phyloP scores from a whole-genome alignment of 2,329 filamentous ascomycete species.

The Alternaria brassicicola region DNA sequence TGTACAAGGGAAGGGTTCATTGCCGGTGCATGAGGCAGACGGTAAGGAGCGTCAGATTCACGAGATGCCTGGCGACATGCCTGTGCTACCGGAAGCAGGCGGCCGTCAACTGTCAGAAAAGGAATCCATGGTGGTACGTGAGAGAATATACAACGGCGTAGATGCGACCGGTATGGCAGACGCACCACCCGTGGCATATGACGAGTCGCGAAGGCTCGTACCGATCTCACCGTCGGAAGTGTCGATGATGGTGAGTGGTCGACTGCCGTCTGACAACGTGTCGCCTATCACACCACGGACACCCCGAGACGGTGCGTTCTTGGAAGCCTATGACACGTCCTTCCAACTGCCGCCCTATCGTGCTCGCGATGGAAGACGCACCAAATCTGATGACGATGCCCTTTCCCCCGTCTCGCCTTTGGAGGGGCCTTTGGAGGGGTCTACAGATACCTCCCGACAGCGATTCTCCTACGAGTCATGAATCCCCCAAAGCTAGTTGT shows the following conservation, averaged over 20 bases:
- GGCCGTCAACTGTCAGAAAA: slow-evolving; percentile 56
- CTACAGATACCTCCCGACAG: slow-evolving; percentile 37
- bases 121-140: slow-evolving; percentile 54
- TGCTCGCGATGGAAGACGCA: slow-evolving; percentile 25
- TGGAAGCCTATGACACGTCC: slow-evolving; percentile 42
- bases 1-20: slow-evolving; percentile 24
- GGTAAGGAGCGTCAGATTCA: slow-evolving; percentile 49
- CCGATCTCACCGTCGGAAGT: slow-evolving; percentile 38
- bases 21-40: slow-evolving; percentile 40
- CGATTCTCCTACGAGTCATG: slow-evolving; percentile 50
- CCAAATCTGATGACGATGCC: slow-evolving; percentile 39
- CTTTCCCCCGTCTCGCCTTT: slow-evolving; percentile 46
- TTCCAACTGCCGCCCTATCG: slow-evolving; percentile 36
- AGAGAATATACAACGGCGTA: slow-evolving; percentile 55
- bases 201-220: slow-evolving; percentile 29
- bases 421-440: slow-evolving; percentile 41
- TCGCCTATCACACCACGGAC: slow-evolving; percentile 42
- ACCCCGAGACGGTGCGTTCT: slow-evolving; percentile 39
- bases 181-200: slow-evolving; percentile 25
- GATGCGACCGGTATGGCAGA: slow-evolving; percentile 36
- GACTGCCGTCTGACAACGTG: slow-evolving; percentile 26
- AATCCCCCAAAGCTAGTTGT: slow-evolving; percentile 24
- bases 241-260: slow-evolving; percentile 36
- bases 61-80: slow-evolving; percentile 63
- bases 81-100: slow-evolving; percentile 58